Base-by-base conservation (phyloP, 2,329 filamentous ascomycete genomes). In the Botrytis cinerea region DNA sequence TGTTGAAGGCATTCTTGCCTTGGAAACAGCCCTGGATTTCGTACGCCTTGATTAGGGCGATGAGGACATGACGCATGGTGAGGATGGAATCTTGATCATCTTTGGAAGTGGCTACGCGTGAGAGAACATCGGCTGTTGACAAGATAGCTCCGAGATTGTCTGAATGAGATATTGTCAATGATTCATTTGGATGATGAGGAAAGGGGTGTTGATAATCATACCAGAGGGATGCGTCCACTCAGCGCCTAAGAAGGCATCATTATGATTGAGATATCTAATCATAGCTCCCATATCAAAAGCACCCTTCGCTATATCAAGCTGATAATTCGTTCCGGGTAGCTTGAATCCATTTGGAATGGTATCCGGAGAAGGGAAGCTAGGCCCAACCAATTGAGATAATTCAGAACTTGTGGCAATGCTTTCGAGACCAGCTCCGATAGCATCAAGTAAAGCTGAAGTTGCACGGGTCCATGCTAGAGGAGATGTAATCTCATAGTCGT, bases 161-260 rank as follows among this genome's bases (percentile, higher is more conserved):
- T 82, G 22, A 35, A 48, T 32, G 18, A 10, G 5, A 57, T 54
- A 16, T 9, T 25, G 59, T 73, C 54, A 73, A 59, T n/a, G 20
- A 38, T 16, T 7, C 4, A 35, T 51, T 54, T 25, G 22, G 14
- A 35, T 16, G 8, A n/a, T 46, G 10, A 45, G 4, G 3, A 57
- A 32, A 62, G 25, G 8, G 40, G 22, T 16, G 51, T 18, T 1
- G 22, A 2, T 25, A 6, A 46, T 45, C 70, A 48, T 72, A 80
- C 77, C 78, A 35, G 80, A 83, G 20, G 83, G 83, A 78, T 84
- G 83, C 1, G 82, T 83, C 83, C 83, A 84, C 77, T 84, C 83
- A n/a, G 78, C 79, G 0, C 82, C 83, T 14, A 77, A 72, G n/a
- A 81, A 78, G 8, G 80, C 83, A 78, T 84, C 83, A 69, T 84